Evolutionary conservation across 1,284 basidiomycete genomes (phyloP).

Genomic region (Boletus sp.): DNA sequence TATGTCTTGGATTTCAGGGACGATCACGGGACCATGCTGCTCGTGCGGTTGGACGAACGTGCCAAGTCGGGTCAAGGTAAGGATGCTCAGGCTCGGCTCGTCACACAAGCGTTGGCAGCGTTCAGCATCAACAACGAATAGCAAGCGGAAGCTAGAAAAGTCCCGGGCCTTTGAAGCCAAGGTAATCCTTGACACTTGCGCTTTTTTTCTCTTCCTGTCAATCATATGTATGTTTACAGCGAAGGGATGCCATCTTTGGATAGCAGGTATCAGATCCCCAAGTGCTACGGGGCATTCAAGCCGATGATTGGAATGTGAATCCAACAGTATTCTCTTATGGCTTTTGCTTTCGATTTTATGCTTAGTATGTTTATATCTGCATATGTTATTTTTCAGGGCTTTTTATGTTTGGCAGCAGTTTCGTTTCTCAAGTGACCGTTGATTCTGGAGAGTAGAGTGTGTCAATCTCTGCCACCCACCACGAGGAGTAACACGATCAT

Average conservation of each 20-base stretch:
- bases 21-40: not conserved
- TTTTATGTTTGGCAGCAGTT: no score
- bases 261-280: not conserved
- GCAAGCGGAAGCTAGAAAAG: not conserved
- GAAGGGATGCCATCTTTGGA: not conserved
- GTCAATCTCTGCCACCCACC: no score
- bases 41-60: not conserved
- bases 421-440: no score
- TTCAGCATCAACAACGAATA: not conserved
- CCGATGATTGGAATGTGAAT: not conserved
- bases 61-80: not conserved
- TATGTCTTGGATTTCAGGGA: no score
- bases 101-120: not conserved
- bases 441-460: no score
- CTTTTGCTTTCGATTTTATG: no score
- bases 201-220: no score
- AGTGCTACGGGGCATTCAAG: not conserved
- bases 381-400: no score
- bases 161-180: not conserved
- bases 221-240: not conserved
- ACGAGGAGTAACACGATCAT: no score
- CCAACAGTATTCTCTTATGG: no score
- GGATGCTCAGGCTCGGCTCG: not conserved
- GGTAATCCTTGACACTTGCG: no score
- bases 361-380: no score